These are phyloP conservation scores for Fusarium sp. DNA, from an alignment of 2,329 filamentous ascomycete species.

Conservation along the genomic window DNA sequence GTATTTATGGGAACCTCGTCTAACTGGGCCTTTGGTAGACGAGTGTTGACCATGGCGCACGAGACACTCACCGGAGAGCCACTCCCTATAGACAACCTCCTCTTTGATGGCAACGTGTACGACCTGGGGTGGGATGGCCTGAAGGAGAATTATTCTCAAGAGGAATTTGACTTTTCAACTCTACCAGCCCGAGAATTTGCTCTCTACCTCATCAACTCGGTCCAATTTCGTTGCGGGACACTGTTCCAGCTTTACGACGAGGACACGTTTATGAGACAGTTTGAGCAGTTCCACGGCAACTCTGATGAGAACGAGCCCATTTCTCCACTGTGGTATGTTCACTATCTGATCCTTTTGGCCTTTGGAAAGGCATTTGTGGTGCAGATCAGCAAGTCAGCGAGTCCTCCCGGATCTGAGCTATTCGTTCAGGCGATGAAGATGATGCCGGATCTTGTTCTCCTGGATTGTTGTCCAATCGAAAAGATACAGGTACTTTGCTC, in stretches of 20 bases:
- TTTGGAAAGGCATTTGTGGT: neutral
- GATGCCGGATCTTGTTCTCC: neutral
- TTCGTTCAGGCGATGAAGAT: neutral
- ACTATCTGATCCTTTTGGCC: neutral
- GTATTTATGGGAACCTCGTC: conserved; percentile 17
- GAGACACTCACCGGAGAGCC: neutral
- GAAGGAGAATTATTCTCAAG: neutral
- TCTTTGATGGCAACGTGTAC: conserved; percentile 12
- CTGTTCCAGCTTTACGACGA: conserved; percentile 66
- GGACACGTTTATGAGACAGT: conserved; percentile 56
- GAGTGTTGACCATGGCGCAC: conserved; percentile 3
- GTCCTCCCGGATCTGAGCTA: neutral
- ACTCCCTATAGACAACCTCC: neutral
- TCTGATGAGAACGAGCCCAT: neutral
- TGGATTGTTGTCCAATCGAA: neutral
- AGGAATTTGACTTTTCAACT: neutral
- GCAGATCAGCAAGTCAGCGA: neutral
- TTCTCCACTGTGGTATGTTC: neutral
- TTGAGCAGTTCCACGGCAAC: conserved; percentile 42
- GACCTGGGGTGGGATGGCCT: conserved; percentile 7
- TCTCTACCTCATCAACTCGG: conserved; percentile 64
- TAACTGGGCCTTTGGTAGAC: conserved; percentile 10
- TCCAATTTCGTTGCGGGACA: conserved; percentile 65
- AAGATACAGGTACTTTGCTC: neutral
- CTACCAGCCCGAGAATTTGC: conserved; percentile 63